Evolutionary conservation across 495 filamentous ascomycete genomes (phyloP), one percentile per base, ranked within the genome.

Genomic region (Melanomma pulvis-pyrius): DNA sequence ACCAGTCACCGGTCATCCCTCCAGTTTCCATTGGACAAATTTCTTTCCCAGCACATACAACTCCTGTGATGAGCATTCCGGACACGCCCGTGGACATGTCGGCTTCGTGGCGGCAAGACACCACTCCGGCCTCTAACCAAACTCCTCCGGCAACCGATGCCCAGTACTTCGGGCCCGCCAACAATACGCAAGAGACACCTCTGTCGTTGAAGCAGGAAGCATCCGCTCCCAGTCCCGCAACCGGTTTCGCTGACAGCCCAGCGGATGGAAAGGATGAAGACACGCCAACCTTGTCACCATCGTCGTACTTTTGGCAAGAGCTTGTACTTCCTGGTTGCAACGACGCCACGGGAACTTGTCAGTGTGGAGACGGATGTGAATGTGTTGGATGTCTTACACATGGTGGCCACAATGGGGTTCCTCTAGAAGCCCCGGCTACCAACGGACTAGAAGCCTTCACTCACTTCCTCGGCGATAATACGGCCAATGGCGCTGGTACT

Each of bases 351-450:
- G 72, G 72, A 17, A 67, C 59, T 6, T 74, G 72, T 36, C 66
- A 68, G 46, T 74, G 72, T 48, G 72, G 72, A 0, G 72, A 74
- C 41, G 70, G 70, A 2, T 74, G 72, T 49, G 41, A 68, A 13
- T 74, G 72, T 50, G 66, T 66, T 34, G 70, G 67, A 22, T 74
- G 72, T 57, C 54, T 70, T 25, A 72, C 67, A 0, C 72, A 74
- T 32, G 66, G 71, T 22, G 71, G 71, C 5, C 71, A 73, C 52
- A 64, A 73, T 30, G 70, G 70, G 49, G 57, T 72, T 9, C 29
- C 41, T 6, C 50, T 72, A 1, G 61, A 62, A 12, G 24, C 24
- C 22, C 55, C 65, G 13, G 12, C 54, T 7, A 44, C 29, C 22
- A 53, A 9, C 19, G 34, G 47, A 24, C 48, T 55, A 3, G 32